Evolutionary conservation across 345 rosid species (phyloP), one percentile per base, ranked within the genome.

Genomic region (Schrenkiella parvula): DNA sequence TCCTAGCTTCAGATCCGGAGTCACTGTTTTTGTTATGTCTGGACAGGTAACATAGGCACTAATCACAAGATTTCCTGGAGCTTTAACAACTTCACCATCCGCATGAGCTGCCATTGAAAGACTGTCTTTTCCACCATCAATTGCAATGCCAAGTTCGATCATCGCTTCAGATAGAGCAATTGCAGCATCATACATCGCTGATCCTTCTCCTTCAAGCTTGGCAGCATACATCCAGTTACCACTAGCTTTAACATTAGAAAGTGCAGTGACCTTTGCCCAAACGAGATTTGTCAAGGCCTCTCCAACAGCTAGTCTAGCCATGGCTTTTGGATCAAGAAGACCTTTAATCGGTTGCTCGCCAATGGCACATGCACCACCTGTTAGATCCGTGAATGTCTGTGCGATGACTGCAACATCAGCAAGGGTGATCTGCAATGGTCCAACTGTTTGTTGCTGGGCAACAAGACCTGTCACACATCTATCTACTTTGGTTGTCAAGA

Each of bases 201-300:
- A 91, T 39, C 98, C 98, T 84, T 93, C 97, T 70, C 96, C 97
- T 39, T 89, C 92, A 57, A 93, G 88, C 86, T 90, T 93, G 46
- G 98, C 98, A 61, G 98, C 98, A 74, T 91, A 91, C 95, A 90
- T 93, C 98, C 97, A 93, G 69, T 93, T 93, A 28, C 97, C 97
- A 57, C 97, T 93, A 1, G 96, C 96, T 78, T 93, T 93, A 65
- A 91, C 97, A 78, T 91, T 91, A 68, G 92, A 88, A 32, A 93
- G 88, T 64, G 95, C 80, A 76, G 96, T 89, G 55, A 88, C 84
- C 82, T 91, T 85, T 46, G 98, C 95, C 96, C 98, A 91, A 38
- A 91, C 89, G 8, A 93, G 89, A 83, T 93, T 93, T 29, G 96
- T 93, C 35, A 93, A 82, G 15, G 98, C 97, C 70, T 93, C 98